Evolutionary conservation across 805 yeast species (phyloP), one percentile per base, ranked within the genome.

Genomic region (Wickerhamiella lipophila): DNA sequence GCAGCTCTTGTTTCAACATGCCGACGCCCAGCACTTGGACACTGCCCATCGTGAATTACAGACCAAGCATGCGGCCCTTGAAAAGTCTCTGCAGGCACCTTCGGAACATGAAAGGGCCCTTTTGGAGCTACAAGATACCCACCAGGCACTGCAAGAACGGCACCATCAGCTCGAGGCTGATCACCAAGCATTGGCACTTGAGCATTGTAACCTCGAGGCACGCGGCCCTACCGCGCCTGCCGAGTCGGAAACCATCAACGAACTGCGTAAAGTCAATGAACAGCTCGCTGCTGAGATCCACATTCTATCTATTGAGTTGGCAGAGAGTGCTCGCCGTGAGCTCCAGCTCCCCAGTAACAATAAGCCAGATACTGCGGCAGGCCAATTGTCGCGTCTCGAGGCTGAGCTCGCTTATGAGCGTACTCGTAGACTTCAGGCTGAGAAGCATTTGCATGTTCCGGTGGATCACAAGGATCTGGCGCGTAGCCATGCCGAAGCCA

Each of bases 251-350:
- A 16, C 47, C 25, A 26, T 52, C 25, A 42, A 48, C 16, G 59
- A 57, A 36, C 52, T 56, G 32, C 52, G 48, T 11, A 46, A 44
- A 11, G 47, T 54, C 47, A 55, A 60, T 45, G 47, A 44, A 38
- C 42, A 54, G 23, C 56, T 64, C 11, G 53, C 60, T 42, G 61
- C 62, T 18, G 68, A 65, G 40, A 53, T 65, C 18, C 53, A 64
- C 13, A 53, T 62, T n/a, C 60, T 65, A 15, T 59, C 67, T 2
- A 53, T 59, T 21, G 69, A 66, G 51, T 60, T 65, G 21, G 66
- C 66, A 11, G 69, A 65, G 50, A 53, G 67, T 3, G 53, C 62
- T 15, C 63, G 68, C 18, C 63, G 69, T 7, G 69, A 65, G 51
- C 59, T 60, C 26, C 56, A 55, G 7, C 56, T 65, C 6, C 52